Percentiles rank a stretch among this genome's conserved stretches.
Conservation (phyloP, 352 stramenopile species). For the Phytophthora multivora region DNA sequence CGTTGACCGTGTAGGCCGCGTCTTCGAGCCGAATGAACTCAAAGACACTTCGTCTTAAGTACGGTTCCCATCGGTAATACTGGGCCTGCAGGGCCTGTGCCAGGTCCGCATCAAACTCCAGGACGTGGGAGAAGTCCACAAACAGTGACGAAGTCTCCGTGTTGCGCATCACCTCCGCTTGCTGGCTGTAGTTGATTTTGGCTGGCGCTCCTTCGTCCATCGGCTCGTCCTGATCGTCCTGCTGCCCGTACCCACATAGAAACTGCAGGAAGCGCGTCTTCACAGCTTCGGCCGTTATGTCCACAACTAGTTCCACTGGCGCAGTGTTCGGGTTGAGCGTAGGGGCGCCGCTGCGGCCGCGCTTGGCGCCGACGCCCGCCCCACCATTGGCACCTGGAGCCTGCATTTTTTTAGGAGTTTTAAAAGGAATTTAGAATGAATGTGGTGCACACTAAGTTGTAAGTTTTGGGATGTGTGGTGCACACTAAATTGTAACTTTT, state of each 20-base stretch:
- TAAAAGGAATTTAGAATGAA: neutral
- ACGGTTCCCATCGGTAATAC: constrained; percentile 87
- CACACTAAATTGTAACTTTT: too few species aligned
- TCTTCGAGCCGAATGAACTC: constrained; percentile 83
- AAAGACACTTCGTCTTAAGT: constrained; percentile 72
- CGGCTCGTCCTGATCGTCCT: constrained; percentile 26
- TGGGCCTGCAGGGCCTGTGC: constrained; percentile 83
- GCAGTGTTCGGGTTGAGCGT: constrained; percentile 42
- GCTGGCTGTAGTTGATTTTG: constrained; percentile 83
- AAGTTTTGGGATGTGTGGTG: too few species aligned
- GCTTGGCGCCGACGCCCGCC: constrained; percentile 37
- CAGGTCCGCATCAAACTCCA: constrained; percentile 83
- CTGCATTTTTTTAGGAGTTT: constrained; percentile 21
- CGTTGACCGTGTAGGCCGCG: constrained; percentile 75
- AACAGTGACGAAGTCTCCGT: constrained; percentile 89
- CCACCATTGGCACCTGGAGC: constrained; percentile 2
- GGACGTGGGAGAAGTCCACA: constrained; percentile 85
- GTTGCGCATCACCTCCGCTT: constrained; percentile 87
- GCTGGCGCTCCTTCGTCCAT: constrained; percentile 8
- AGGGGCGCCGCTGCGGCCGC: constrained; percentile 41
- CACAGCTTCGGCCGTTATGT: constrained; percentile 79
- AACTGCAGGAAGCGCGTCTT: constrained; percentile 88
- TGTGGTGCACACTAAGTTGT: neutral
- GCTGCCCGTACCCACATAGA: constrained; percentile 74
- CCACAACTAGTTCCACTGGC: constrained; percentile 65